These are phyloP conservation scores for Wickerhamomyces silvicola DNA, from an alignment of 805 yeast species.

Conservation along the genomic window DNA sequence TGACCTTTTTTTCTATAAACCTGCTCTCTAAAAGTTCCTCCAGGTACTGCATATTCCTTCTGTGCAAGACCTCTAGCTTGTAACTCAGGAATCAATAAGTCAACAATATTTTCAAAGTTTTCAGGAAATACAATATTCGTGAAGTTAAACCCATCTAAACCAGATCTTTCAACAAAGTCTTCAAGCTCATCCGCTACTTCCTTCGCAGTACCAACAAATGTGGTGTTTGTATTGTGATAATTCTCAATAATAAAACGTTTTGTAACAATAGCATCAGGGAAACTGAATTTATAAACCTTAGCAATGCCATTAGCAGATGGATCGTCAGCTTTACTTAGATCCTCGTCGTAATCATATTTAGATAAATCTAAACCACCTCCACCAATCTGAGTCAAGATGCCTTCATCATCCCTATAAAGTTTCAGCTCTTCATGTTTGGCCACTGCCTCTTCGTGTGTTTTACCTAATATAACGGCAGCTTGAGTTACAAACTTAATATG, in stretches of 20 bases:
- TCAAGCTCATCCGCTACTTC: slow-evolving; percentile 37
- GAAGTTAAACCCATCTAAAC: slow-evolving; percentile 38
- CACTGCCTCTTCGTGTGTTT: slow-evolving; percentile 32
- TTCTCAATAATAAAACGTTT: slow-evolving; percentile 16
- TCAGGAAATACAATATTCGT: slow-evolving; percentile 35
- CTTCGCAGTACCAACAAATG: slow-evolving; percentile 31
- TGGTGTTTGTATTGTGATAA: slow-evolving; percentile 22
- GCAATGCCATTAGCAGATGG: slow-evolving; percentile 20
- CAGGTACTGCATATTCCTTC: slow-evolving; percentile 12
- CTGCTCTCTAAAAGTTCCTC: slow-evolving; percentile 31
- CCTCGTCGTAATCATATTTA: slow-evolving; percentile 30
- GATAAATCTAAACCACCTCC: slow-evolving; percentile 35
- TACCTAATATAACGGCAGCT: slow-evolving; percentile 27
- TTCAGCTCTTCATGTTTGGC: slow-evolving; percentile 24
- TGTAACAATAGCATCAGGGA: slow-evolving; percentile 15
- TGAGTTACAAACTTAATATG: slow-evolving; percentile 29
- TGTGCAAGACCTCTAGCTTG: slow-evolving; percentile 30
- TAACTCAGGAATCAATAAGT: slow-evolving; percentile 32
- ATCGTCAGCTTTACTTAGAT: slow-evolving; percentile 25
- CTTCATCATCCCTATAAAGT: slow-evolving; percentile 30
- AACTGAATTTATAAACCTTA: slow-evolving; percentile 22
- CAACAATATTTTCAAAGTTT: slow-evolving; percentile 33
- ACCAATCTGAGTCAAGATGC: slow-evolving; percentile 33
- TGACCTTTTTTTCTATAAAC: slow-evolving; percentile 24
- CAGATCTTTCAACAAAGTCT: slow-evolving; percentile 33